phyloP scores from a whole-genome alignment of 177 flowering plant genomes.

The Vitis hybrid region DNA sequence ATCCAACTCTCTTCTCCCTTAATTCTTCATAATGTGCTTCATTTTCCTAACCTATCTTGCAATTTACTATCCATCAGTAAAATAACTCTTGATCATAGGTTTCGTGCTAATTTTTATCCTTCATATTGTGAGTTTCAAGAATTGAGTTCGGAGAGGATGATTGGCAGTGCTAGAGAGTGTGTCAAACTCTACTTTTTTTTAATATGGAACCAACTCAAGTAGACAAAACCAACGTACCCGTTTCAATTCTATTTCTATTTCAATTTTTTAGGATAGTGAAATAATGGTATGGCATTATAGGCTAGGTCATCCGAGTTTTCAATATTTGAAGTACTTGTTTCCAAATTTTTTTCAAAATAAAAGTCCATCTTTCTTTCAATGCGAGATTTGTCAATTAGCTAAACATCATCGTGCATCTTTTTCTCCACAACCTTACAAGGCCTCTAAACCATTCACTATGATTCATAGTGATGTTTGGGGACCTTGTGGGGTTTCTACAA shows the following conservation, averaged over 20 bases:
- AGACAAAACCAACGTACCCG: neutral
- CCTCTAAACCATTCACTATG: neutral
- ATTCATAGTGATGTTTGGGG: too few relatives aligned
- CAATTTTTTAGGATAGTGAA: too few relatives aligned
- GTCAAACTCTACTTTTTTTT: neutral
- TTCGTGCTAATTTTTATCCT: conserved; percentile 1
- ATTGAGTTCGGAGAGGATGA: neutral
- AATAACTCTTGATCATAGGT: neutral
- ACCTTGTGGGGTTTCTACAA: too few relatives aligned
- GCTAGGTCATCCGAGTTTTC: neutral
- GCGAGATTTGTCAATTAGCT: neutral
- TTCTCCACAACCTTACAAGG: neutral
- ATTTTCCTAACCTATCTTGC: neutral
- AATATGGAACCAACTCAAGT: neutral
- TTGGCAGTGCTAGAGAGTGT: neutral
- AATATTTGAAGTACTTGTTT: neutral
- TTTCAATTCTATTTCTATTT: neutral
- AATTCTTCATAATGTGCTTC: neutral
- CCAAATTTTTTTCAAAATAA: neutral
- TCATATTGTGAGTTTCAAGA: neutral
- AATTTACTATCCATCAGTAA: neutral
- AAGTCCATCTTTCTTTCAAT: neutral
- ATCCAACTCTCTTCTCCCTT: neutral
- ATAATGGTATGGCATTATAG: neutral
- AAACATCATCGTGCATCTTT: neutral